Percentiles rank a stretch among this genome's conserved stretches.
phyloP scores from a whole-genome alignment of 2,329 filamentous ascomycete species.

The Nothophaeocryptopus gaeumannii region DNA sequence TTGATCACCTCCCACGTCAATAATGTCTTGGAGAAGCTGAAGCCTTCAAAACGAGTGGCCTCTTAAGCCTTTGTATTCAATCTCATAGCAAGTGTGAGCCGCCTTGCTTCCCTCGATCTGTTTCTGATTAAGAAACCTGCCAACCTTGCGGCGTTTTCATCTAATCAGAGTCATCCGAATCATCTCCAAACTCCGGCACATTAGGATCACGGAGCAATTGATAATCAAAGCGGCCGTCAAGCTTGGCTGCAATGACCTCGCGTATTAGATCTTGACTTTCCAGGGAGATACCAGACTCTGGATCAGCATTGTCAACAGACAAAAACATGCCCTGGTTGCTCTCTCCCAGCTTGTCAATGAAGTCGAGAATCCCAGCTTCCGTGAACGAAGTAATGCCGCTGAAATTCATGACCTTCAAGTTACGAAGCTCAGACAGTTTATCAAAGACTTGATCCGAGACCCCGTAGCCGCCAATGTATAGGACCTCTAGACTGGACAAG shows the following conservation, averaged over 20 bases:
- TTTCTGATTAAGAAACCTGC: too few relatives aligned
- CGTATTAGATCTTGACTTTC: slow-evolving; percentile 40
- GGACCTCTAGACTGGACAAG: slow-evolving; percentile 52
- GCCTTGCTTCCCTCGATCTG: too few relatives aligned
- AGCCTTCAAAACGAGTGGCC: too few relatives aligned
- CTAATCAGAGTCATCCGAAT: slow-evolving; percentile 45
- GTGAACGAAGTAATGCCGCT: slow-evolving; percentile 57
- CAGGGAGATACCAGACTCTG: slow-evolving; percentile 40
- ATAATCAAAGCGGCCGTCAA: slow-evolving; percentile 46
- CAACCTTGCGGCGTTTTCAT: neutral
- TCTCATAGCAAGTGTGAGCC: too few relatives aligned
- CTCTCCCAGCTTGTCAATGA: slow-evolving; percentile 41
- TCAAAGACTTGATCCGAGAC: slow-evolving; percentile 50
- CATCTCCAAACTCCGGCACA: slow-evolving; percentile 41
- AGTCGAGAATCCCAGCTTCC: slow-evolving; percentile 48
- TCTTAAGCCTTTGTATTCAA: too few relatives aligned
- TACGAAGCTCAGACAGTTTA: slow-evolving; percentile 45
- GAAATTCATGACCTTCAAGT: slow-evolving; percentile 54
- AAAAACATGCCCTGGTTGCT: slow-evolving; percentile 44
- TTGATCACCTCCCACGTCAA: too few relatives aligned
- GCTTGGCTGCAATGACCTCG: slow-evolving; percentile 39
- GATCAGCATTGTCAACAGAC: slow-evolving; percentile 46
- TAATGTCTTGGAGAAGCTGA: too few relatives aligned
- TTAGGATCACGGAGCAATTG: slow-evolving; percentile 46
- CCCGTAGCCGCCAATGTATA: slow-evolving; percentile 57